Conservation (phyloP, 805 yeast species). For the Metschnikowia lunata region DNA sequence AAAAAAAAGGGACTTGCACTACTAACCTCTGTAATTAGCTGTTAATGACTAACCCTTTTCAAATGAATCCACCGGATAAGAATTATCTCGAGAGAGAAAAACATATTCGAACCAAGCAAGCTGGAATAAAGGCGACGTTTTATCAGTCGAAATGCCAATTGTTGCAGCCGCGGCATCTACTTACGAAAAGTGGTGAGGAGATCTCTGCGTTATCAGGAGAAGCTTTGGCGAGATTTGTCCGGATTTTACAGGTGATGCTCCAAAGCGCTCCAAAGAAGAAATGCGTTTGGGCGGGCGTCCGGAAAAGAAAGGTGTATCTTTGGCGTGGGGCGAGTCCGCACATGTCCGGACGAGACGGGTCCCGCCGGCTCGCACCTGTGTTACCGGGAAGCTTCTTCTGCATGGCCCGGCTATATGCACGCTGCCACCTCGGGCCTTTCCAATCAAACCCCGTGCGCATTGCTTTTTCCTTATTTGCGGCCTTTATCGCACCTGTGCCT, state of each 20-base stretch:
- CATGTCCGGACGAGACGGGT: conserved; percentile 7
- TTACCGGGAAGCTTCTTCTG: conserved; percentile 8
- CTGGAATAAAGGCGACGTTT: no score
- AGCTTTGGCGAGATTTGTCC: neutral
- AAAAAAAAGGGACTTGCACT: no score
- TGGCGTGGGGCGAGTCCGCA: neutral
- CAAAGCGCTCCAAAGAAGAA: neutral
- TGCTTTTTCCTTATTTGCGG: conserved; percentile 10
- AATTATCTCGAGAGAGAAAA: no score
- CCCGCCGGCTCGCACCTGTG: conserved; percentile 3
- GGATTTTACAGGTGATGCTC: neutral
- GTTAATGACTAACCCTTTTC: no score
- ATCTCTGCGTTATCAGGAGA: conserved; percentile 4
- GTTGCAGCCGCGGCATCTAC: no score
- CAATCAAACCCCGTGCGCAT: conserved; percentile 9
- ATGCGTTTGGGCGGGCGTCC: neutral
- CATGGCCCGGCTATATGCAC: conserved; percentile 1
- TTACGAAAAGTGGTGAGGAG: no score
- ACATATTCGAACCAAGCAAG: no score
- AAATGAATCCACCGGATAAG: no score
- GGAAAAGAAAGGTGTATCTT: neutral
- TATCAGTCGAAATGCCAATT: no score
- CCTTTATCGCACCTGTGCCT: conserved; percentile 7
- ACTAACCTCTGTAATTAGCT: no score
- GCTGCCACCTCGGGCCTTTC: neutral